Evolutionary conservation across 1,284 basidiomycete species (phyloP).

Genomic region (Mycena sp.): DNA sequence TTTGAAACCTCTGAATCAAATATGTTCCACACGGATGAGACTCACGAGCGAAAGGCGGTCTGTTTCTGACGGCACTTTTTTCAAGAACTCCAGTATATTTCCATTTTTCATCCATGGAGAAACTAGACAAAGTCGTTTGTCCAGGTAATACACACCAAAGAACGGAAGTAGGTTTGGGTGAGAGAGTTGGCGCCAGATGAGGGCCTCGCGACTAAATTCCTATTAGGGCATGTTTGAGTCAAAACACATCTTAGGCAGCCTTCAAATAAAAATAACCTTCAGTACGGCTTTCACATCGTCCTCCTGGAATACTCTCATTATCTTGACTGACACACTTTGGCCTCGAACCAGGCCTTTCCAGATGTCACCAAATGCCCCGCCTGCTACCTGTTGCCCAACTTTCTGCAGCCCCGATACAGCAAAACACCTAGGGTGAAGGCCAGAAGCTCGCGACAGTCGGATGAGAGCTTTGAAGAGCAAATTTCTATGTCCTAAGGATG

Average conservation of each 20-base stretch:
- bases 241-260: too few species aligned
- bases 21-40: background rate
- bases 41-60: conserved; percentile 1
- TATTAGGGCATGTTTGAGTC: conserved; percentile 2
- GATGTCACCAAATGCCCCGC: conserved; percentile 4
- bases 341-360: conserved; percentile 1
- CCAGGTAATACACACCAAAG: conserved; percentile 36
- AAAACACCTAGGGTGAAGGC: conserved; percentile 9
- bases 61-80: conserved; percentile 7
- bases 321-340: conserved; percentile 6
- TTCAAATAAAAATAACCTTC: background rate
- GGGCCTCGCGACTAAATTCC: conserved; percentile 34
- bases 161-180: conserved; percentile 46
- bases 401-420: background rate
- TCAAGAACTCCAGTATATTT: conserved; percentile 40
- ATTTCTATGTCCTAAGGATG: background rate
- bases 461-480: conserved; percentile 1
- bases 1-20: background rate
- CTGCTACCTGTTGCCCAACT: conserved; percentile 8
- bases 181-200: conserved; percentile 41
- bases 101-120: conserved; percentile 49
- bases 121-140: conserved; percentile 40
- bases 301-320: conserved; percentile 1
- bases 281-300: background rate
- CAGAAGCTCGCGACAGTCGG: conserved; percentile 4